These are phyloP conservation scores for Friedmanniomyces endolithicus DNA, from an alignment of 495 filamentous ascomycete genomes.

Conservation along the genomic window DNA sequence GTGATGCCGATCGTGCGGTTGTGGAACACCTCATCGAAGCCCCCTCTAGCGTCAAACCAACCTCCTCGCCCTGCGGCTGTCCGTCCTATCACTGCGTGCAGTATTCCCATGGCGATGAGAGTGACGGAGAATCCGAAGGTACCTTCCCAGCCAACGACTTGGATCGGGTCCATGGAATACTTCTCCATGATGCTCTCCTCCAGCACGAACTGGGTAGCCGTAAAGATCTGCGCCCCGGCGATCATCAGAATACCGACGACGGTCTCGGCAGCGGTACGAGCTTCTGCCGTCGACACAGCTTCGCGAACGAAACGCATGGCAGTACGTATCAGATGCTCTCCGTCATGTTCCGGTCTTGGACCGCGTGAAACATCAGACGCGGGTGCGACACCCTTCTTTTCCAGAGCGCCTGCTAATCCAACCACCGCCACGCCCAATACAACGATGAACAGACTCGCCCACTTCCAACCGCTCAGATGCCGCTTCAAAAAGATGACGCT, in stretches of 20 bases:
- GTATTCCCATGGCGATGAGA: constrained; percentile 59
- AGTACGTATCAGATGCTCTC: neutral
- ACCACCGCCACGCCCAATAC: constrained; percentile 81
- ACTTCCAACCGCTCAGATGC: constrained; percentile 69
- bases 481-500: constrained; percentile 80
- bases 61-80: constrained; percentile 63
- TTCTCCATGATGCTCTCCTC: constrained; percentile 91
- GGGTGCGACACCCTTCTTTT: constrained; percentile 39
- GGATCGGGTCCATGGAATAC: constrained; percentile 75
- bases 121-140: constrained; percentile 84
- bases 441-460: constrained; percentile 75
- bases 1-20: constrained; percentile 59
- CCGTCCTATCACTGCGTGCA: constrained; percentile 64
- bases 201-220: constrained; percentile 86
- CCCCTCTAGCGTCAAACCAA: constrained; percentile 81
- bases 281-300: constrained; percentile 3
- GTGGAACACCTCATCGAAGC: constrained; percentile 59
- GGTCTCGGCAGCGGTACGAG: constrained; percentile 51
- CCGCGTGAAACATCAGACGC: constrained; percentile 12
- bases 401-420: constrained; percentile 75
- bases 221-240: constrained; percentile 90
- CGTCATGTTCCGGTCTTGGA: neutral
- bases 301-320: constrained; percentile 6
- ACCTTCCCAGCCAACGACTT: constrained; percentile 93
- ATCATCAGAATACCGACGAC: constrained; percentile 78